Evolutionary conservation across 2,329 filamentous ascomycete species (phyloP), one percentile per base, ranked within the genome.

Genomic region (Ophiognomonia clavigignenti-juglandacearum): DNA sequence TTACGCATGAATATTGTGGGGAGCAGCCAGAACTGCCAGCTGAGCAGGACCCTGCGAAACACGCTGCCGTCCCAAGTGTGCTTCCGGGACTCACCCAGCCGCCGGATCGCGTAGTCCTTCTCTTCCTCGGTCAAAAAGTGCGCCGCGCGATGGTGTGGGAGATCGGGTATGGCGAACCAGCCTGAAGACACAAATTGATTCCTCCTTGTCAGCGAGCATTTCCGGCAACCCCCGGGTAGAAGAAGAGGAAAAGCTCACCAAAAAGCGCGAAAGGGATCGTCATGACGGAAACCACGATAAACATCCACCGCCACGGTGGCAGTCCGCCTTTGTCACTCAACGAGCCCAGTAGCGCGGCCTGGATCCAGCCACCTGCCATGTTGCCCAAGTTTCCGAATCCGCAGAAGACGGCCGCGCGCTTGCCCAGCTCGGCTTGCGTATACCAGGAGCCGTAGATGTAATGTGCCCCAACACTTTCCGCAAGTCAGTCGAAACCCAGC

Each of bases 401-500:
- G 44, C 67, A 70, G 39, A 72, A 71, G 19, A 68, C 55, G 4
- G 65, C 64, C n/a, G 65, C 64, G 20, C 65, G 56, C 3, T 61
- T 69, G 1, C 66, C 69, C 4, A 72, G 60, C 46, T 72, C 68
- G 0, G 65, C 66, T 39, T 64, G 64, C 43, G 66, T 67, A 45
- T 71, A 72, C 69, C 69, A 71, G 3, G 64, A 67, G 1, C 64
- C 68, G 37, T 70, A 68, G 23, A 70, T 68, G 48, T 71, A 71
- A 37, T 71, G 68, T 0, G 66, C 69, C 0, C 69, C 69, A 1
- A 68, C 65, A 43, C 62, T 66, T 13, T 16, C 26, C n/a, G n/a
- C 24, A 26, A 26, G 6, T 26, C 24, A 26, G 43, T 14, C 6
- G 5, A 32, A 13, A 32, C n/a, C n/a, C 10, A 32, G 29, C 10